Conservation (phyloP, 2,329 filamentous ascomycete genomes). For the Pseudogymnoascus pannorum region DNA sequence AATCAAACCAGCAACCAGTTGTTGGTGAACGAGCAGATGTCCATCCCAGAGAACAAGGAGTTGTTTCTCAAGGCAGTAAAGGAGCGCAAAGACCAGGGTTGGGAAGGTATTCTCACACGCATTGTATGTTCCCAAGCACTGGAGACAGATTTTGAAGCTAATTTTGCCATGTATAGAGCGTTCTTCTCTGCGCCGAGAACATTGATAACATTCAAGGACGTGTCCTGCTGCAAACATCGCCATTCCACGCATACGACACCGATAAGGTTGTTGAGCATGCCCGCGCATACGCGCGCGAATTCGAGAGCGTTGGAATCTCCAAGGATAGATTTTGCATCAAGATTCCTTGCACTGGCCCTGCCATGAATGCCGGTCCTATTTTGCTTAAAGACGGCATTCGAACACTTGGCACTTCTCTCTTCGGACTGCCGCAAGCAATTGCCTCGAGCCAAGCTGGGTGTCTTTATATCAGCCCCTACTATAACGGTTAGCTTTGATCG, state of each 20-base stretch:
- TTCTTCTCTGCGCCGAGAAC: constrained; percentile 27
- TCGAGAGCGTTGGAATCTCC: constrained; percentile 37
- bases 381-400: constrained; percentile 38
- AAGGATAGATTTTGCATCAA: constrained; percentile 44
- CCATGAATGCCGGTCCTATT: constrained; percentile 37
- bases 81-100: constrained; percentile 39
- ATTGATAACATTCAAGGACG: constrained; percentile 40
- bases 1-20: constrained; percentile 46
- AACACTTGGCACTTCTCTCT: constrained; percentile 41
- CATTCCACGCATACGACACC: constrained; percentile 39
- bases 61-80: constrained; percentile 35
- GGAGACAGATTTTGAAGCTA: not conserved
- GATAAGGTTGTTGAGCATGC: constrained; percentile 40
- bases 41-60: constrained; percentile 36
- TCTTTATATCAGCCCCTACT: constrained; percentile 44
- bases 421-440: constrained; percentile 41
- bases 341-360: constrained; percentile 42
- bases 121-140: constrained; percentile 26
- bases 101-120: constrained; percentile 42
- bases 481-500: constrained; percentile 32
- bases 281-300: constrained; percentile 39
- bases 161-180: not conserved
- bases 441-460: constrained; percentile 41
- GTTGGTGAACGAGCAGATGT: constrained; percentile 41
- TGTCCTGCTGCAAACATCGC: constrained; percentile 41